Evolutionary conservation across 768 basidiomycete species (phyloP), one percentile per base, ranked within the genome.

Genomic region (Neoboletus magnificus): DNA sequence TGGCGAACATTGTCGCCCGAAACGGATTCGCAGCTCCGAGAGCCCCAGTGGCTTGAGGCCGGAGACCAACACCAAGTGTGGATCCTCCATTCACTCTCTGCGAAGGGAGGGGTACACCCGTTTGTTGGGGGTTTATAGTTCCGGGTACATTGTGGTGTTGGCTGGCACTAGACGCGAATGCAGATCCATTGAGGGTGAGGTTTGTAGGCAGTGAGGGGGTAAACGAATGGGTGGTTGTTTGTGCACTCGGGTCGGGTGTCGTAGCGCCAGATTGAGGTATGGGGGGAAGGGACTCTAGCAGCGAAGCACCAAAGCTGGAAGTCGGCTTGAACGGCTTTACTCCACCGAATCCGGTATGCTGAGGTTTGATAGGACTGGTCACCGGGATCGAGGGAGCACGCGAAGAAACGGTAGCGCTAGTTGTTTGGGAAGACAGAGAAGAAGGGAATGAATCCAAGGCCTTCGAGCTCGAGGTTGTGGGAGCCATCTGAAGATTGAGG

Each of bases 281-380:
- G 6, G 91, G 77, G 3, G 93, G 93, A 25, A 93, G 71, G 3
- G 83, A 80, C 48, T 87, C 87, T 56, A 93, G 63, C 39, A 93
- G 67, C 16, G 84, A 82, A 33, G 87, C 84, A 30, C 91, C 91
- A 66, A 93, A 93, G 40, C 82, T 85, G 2, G 86, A 88, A 3
- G 85, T 79, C 3, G 91, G 91, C 64, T 91, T 91, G 77, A 93
- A 93, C 7, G 88, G 82, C 66, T 87, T 91, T 60, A 91, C 68
- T 6, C 85, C 86, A 25, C 79, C 75, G 51, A 77, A 81, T 2
- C 81, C 82, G 5, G 81, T 82, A 44, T 61, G 48, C 62, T 82
- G 81, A 4, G 79, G 62, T 59, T 75, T 76, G 16, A 82, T 48
- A 42, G 57, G 65, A 43, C 50, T 36, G 23, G 70, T 56, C 12